phyloP scores from a whole-genome alignment of 352 stramenopile species.

The Globisporangium spinosum region DNA sequence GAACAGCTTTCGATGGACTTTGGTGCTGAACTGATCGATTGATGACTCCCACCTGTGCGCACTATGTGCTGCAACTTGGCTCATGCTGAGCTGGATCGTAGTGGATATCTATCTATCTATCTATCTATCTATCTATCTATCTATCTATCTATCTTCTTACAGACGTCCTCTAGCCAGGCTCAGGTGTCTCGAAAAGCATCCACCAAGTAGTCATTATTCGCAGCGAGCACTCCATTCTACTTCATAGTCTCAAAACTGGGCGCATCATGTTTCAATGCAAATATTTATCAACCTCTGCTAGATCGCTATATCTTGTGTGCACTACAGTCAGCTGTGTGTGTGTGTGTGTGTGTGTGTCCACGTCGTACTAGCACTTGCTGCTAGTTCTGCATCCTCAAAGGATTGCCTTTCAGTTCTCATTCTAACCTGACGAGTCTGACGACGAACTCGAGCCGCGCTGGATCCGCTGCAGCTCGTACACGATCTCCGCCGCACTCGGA shows the following conservation, averaged over 20 bases:
- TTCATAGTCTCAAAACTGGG: not conserved
- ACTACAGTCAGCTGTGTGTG: not conserved
- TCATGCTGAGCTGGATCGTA: not conserved
- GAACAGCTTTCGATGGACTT: not conserved
- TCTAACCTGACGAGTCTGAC: constrained; percentile 3
- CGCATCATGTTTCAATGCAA: not conserved
- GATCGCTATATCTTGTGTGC: not conserved
- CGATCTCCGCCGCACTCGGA: constrained; percentile 27
- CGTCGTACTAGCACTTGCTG: not conserved
- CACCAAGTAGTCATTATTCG: not conserved
- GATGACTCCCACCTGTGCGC: too few species aligned
- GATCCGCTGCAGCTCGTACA: constrained; percentile 22
- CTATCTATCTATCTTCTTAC: not conserved
- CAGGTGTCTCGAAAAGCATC: not conserved
- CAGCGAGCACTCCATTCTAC: not conserved
- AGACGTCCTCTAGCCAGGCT: not conserved
- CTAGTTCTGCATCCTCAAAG: not conserved
- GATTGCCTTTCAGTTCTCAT: not conserved
- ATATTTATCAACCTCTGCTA: not conserved
- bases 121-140: not conserved
- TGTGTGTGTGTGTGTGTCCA: not conserved
- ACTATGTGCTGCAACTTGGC: not conserved
- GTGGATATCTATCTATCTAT: not conserved
- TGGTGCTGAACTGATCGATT: too few species aligned
- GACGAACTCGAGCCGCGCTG: not conserved